Evolutionary conservation across 768 basidiomycete species (phyloP), one percentile per base, ranked within the genome.

Genomic region (Boletus reticulatus): DNA sequence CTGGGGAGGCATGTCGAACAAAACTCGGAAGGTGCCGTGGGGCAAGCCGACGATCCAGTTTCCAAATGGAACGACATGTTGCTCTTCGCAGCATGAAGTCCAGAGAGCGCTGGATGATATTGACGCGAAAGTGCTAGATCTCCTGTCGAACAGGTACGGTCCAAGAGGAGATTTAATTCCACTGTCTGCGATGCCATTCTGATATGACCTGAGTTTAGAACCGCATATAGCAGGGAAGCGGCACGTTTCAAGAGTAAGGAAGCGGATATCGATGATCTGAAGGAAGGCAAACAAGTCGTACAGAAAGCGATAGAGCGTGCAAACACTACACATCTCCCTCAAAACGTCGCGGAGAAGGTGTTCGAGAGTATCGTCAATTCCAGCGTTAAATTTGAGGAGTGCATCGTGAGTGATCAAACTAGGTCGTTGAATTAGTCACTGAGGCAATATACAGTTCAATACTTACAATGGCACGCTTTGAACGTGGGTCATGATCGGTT

Each of bases 181-280:
- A 17, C 12, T 39, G 31, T 22, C n/a, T 2, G n/a, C 17, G 32
- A 29, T 27, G 17, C n/a, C 17, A 16, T 39, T 11, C 43, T 45
- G 36, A 45, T 14, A 14, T 34, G 16, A 20, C 13, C 41, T 16
- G 7, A 4, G 34, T 41, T 27, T 7, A 66, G 67, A 37, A 32
- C 60, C 19, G 53, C 53, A 16, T 69, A 68, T 39, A 60, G 68
- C 17, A 43, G 62, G 38, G 67, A 68, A 52, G 67, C 67, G 8
- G 57, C 62, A 17, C 64, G 67, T n/a, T 68, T 66, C 58, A 66
- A 62, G 41, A n/a, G 43, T n/a, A 66, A 55, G 3, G 41, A 47
- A 52, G 32, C 46, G 19, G 48, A 29, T 11, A 34, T 66, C 44
- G 47, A 62, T 19, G 48, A 48, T 22, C 60, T 56, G 7, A 12